Evolutionary conservation across 108 stramenopile genomes (phyloP), one percentile per base, ranked within the genome.

Genomic region (Seminavis robusta): DNA sequence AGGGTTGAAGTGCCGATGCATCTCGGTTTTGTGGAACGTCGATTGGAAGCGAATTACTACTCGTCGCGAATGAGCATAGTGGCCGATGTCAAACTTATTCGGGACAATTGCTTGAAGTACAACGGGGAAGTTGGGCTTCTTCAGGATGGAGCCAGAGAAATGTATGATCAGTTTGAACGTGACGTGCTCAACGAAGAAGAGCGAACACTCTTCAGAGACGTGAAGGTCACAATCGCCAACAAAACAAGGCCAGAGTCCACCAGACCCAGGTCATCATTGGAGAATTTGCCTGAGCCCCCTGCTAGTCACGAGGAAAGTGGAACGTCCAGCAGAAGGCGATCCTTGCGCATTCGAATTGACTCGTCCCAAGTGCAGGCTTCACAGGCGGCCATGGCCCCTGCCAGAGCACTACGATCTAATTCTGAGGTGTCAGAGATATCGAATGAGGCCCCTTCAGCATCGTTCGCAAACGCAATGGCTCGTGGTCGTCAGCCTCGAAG

Each of bases 101-200:
- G 81, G 24, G 91, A 92, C 23, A 92, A 92, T 56, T 92, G 86
- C 48, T 63, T 75, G 55, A 92, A 92, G 57, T 92, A 88, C 75
- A 92, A 92, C 46, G 79, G 78, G 31, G 65, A 55, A 11, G 63
- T 50, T 40, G 65, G 79, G 59, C 74, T 77, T 16, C 49, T 86
- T 30, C 63, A 68, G 8, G 61, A 41, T 11, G 31, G 67, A 27
- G 86, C 84, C 33, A 48, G 38, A 20, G 55, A 73, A 34, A 73
- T 92, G 82, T 65, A 69, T 36, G 33, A 66, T 0, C 63, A 77
- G 21, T 83, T 92, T 69, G 78, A 79, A 53, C 37, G 41, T 2
- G 46, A 6, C 1, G 36, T 71, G 27, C 47, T 77, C 3, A 28
- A 52, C 2, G 44, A 48, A 4, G 59, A 69, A 10, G 67, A 76